Percentiles rank a stretch among this genome's conserved stretches.
phyloP scores from a whole-genome alignment of 306 rosid genomes.

The Sicyos edulis region DNA sequence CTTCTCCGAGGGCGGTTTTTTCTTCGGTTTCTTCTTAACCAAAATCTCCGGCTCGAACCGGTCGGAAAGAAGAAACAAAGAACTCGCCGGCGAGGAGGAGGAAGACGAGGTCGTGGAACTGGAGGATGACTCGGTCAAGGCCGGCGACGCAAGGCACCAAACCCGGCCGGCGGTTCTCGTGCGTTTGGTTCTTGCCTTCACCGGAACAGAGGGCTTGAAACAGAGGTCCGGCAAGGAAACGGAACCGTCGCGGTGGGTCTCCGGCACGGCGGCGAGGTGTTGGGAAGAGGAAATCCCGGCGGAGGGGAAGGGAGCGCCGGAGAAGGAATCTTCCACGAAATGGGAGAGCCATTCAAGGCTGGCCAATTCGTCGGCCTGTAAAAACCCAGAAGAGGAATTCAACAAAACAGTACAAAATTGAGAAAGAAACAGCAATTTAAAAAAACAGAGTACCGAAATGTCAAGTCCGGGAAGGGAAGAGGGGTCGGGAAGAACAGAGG shows the following conservation, averaged over 20 bases:
- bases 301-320: conserved; percentile 41
- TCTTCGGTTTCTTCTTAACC: neutral
- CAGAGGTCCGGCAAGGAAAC: conserved; percentile 20
- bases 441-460: conserved; percentile 50
- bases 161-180: conserved; percentile 61
- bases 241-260: too few species aligned
- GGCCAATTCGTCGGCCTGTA: conserved; percentile 67
- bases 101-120: conserved; percentile 59
- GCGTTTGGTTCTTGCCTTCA: conserved; percentile 75
- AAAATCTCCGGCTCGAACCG: neutral
- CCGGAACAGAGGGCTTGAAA: conserved; percentile 67
- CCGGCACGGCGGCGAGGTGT: too few species aligned
- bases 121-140: conserved; percentile 54
- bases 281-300: too few species aligned
- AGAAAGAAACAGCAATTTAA: too few species aligned
- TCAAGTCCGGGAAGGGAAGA: conserved; percentile 51
- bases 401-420: too few species aligned
- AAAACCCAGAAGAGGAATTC: neutral
- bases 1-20: conserved; percentile 27
- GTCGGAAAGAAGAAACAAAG: conserved; percentile 33
- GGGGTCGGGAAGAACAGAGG: conserved; percentile 26
- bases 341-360: conserved; percentile 88
- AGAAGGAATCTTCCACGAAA: conserved; percentile 84
- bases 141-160: conserved; percentile 61
- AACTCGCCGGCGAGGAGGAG: conserved; percentile 48